Evolutionary conservation across 805 yeast genomes (phyloP), one percentile per base, ranked within the genome.

Genomic region (Wickerhamomyces mucosus): DNA sequence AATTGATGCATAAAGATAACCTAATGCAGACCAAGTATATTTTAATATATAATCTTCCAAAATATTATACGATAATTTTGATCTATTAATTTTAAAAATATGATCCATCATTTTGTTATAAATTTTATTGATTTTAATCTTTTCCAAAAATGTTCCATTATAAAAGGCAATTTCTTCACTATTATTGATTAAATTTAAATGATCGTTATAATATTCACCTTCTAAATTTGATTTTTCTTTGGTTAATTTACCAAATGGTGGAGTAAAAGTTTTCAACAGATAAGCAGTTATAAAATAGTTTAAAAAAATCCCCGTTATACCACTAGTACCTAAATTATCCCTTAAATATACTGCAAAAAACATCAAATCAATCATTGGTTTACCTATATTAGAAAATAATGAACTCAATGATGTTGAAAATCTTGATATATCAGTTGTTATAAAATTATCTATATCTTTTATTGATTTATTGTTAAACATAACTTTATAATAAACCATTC

Each of bases 151-250:
- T 0, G 89, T 77, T 15, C 97, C 97, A 50, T 86, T 86, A 53
- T 86, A 88, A 50, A 88, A 88, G 0, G 95, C 94, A 45, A 88
- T 85, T 52, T 88, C 96, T 58, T 88, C 97, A 48, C 86, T 78
- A 48, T 88, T 88, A 36, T 79, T 78, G 49, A 85, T 85, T 53
- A 88, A 66, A 48, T 83, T 82, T 47, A 85, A 61, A 51, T 88
- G 94, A 43, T 82, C 79, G 44, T 82, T 85, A 53, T 86, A 82
- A 52, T 83, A 88, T 35, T 80, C 79, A 29, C 96, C 96, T 59
- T 88, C 96, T 20, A 86, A 68, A 31, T 73, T 73, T 9, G 94
- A 80, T 51, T 75, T 79, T 25, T 61, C 59, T 32, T 89, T 75
- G 20, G 86, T 72, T 32, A 88, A 58, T 47, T 69, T 72, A 11